Evolutionary conservation across 805 yeast genomes (phyloP), one percentile per base, ranked within the genome.

Genomic region (Martiniozyma abietophila): DNA sequence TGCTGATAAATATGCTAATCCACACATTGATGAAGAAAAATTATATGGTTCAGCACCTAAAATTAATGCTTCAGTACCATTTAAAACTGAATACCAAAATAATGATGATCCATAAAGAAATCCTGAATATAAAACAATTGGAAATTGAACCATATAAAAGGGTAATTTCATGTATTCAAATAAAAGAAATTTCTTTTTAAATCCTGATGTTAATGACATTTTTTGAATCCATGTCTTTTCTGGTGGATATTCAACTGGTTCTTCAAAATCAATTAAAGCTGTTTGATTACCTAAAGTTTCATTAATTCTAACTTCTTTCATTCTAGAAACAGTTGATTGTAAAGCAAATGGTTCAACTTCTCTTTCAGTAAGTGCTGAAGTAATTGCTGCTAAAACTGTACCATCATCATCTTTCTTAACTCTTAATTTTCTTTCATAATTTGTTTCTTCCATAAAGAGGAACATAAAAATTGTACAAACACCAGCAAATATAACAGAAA

Each of bases 71-170:
- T 59, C 66, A 0, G 77, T 71, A 12, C 64, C 74, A 38, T 69
- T 69, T 38, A 68, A 53, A 31, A 71, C 58, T 29, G 65, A 59
- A 47, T 65, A 68, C 68, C 70, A 69, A 35, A 64, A 61, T 17
- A 69, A 53, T 3, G 70, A 60, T 5, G 65, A 50, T 8, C 77
- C 77, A 41, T 69, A 69, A 14, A 64, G 52, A 42, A 71, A 60
- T 1, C 80, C 80, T n/a, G 71, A 65, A 65, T 73, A 77, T n/a
- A 74, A 47, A 3, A 76, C 73, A 11, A 69, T 61, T 3, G 82
- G 80, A 37, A 67, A 61, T 29, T 59, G 59, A 4, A 60, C 52
- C 63, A 65, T 61, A 27, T 50, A 49, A 40, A 61, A 56, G 3
- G 69, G 67, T 20, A 62, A 68, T 33, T 48, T 41, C 39, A 59